phyloP scores from a whole-genome alignment of 1,139 yeast species.

The Lodderomyces beijingensis region DNA sequence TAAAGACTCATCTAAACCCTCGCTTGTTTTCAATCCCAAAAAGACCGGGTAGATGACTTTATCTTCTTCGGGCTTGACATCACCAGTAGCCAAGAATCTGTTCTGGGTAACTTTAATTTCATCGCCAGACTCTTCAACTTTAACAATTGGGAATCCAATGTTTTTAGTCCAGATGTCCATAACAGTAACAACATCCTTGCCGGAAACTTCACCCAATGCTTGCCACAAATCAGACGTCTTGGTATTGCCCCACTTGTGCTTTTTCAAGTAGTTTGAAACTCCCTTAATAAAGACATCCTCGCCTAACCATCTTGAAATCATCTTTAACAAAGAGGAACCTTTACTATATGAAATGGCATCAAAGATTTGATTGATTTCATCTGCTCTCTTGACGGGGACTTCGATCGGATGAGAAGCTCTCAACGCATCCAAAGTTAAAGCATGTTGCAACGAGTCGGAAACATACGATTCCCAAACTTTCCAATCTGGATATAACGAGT shows the following conservation, averaged over 20 bases:
- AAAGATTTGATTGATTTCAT: constrained; percentile 54
- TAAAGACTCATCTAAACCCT: constrained; percentile 60
- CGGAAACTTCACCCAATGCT: constrained; percentile 69
- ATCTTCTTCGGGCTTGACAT: constrained; percentile 65
- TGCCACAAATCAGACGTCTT: constrained; percentile 80
- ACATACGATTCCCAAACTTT: constrained; percentile 52
- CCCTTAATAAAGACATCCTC: constrained; percentile 69
- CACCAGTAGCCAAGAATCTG: constrained; percentile 79
- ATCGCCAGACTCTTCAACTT: constrained; percentile 43
- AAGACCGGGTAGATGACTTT: constrained; percentile 75
- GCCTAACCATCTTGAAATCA: constrained; percentile 72
- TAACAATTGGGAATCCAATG: constrained; percentile 77
- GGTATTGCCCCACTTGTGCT: constrained; percentile 77
- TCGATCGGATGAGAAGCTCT: constrained; percentile 57
- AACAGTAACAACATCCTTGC: constrained; percentile 67
- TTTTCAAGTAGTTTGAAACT: constrained; percentile 67
- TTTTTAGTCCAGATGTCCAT: constrained; percentile 86
- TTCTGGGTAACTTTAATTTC: constrained; percentile 61
- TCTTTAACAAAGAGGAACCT: constrained; percentile 75
- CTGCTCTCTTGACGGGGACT: constrained; percentile 51
- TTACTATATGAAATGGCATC: constrained; percentile 68
- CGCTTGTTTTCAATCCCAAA: constrained; percentile 66
- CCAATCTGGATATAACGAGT: constrained; percentile 54
- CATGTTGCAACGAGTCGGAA: constrained; percentile 47
- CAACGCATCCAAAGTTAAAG: constrained; percentile 49